Base-by-base conservation (phyloP, 345 rosid species). In the Hibiscus syriacus region DNA sequence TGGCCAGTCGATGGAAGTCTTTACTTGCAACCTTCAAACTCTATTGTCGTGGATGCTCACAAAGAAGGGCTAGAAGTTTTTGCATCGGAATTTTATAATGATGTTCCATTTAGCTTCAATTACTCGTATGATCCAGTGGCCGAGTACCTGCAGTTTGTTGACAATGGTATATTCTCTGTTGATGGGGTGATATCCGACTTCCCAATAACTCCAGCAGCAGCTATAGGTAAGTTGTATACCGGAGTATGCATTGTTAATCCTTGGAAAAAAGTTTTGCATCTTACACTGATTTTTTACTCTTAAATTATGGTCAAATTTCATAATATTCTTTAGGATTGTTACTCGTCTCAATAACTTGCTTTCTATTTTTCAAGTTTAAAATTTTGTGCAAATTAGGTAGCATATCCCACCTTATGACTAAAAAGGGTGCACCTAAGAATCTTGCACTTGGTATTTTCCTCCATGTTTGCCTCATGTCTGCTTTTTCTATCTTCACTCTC, bases 111-210 rank as follows among this genome's bases (percentile, higher is more conserved):
- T 22, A 85, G 92, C 78, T 93, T 75, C 82, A 89, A 85, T 73
- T 90, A 80, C 80, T 90, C 97, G 74, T 86, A 74, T 54, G 96
- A 93, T 76, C 98, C 98, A 0, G 52, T 87, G 32, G 75, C 85
- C 11, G 98, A 93, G 81, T 85, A 73, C 76, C 76, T 90, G 54
- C 39, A 53, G 10, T 90, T 85, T 76, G 26, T 90, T 17, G 85
- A 93, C 84, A 87, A 87, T 70, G 96, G 90, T 3, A 73, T 76
- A 26, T 90, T 93, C 80, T 84, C 97, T 19, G 95, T 90, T n/a
- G n/a, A n/a, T n/a, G n/a, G n/a, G n/a, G n/a, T n/a, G n/a, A n/a
- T n/a, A n/a, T n/a, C n/a, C n/a, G 97, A 93, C 80, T 93, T 90
- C 75, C 97, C 98, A n/a, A 72, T 87, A 46, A 87, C 96, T 32